These are phyloP conservation scores for Pseudisothecium myosuroides DNA, from an alignment of 225 moss, liverwort and hornwort genomes.

Conservation along the genomic window DNA sequence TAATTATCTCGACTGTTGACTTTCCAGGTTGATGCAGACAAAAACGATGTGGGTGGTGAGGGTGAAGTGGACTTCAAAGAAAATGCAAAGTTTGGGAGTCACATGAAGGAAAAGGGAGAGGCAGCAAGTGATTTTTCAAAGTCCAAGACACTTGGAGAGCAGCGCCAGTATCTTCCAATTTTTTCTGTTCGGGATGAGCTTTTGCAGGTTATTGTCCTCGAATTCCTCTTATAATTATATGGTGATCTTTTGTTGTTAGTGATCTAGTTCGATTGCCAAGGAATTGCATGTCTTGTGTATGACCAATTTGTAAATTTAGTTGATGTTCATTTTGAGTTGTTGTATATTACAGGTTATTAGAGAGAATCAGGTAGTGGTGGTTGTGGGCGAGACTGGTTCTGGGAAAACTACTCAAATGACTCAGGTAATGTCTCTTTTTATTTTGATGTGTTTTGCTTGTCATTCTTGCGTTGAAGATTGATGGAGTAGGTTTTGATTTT, in stretches of 20 bases:
- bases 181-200: constrained; percentile 90
- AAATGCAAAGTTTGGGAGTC: constrained; percentile 86
- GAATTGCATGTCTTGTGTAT: background rate
- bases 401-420: constrained; percentile 99
- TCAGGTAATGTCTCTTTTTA: constrained; percentile 30
- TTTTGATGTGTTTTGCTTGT: background rate
- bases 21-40: constrained; percentile 81
- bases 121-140: constrained; percentile 95
- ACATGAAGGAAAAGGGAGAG: constrained; percentile 92
- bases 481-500: background rate
- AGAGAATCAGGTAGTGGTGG: constrained; percentile 94
- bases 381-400: constrained; percentile 98
- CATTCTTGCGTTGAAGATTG: background rate
- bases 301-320: background rate
- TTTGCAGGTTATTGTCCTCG: constrained; percentile 42
- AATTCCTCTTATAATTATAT: background rate
- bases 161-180: constrained; percentile 91
- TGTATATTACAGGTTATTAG: constrained; percentile 53
- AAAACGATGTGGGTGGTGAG: constrained; percentile 62
- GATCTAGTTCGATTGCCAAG: background rate
- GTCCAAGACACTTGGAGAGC: constrained; percentile 74
- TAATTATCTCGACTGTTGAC: background rate
- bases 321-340: background rate
- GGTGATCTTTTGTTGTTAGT: background rate
- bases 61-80: constrained; percentile 96